Evolutionary conservation across 495 filamentous ascomycete species (phyloP), one percentile per base, ranked within the genome.

Genomic region (Lasiosphaeria ovina): DNA sequence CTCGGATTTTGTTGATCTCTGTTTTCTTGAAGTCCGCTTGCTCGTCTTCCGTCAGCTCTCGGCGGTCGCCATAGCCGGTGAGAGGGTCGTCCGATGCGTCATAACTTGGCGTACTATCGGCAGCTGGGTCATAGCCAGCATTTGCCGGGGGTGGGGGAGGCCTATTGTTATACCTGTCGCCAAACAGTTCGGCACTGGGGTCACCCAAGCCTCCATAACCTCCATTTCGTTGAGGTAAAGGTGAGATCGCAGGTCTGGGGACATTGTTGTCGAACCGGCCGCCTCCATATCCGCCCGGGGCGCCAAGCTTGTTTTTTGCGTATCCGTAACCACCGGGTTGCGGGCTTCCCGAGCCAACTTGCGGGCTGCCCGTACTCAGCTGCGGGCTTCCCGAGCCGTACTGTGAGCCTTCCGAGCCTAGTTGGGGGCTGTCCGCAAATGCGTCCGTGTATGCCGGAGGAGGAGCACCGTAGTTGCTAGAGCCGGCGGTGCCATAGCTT

Each of bases 131-230:
- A n/a, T 6, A 57, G 40, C 14, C 14, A 17, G n/a, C 5, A 3
- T 6, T 34, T 16, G 33, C 14, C 16, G 5, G 14, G 45, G 16
- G 12, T 6, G 34, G 24, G n/a, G 44, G 6, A 47, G 44, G 16
- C 12, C 5, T n/a, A 9, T 14, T n/a, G 11, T 7, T 9, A 14
- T 47, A 14, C 44, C 53, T 55, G 45, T 61, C 62, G 12, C 44
- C 44, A 11, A 11, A 47, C 11, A 47, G 44, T n/a, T 81, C 85
- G 61, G 87, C 83, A 59, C 87, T 84, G 6, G 69, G 69, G 5
- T 66, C 65, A 58, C 87, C 87, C 49, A 92, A 65, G 33, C 88
- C 88, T 50, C 90, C 90, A 66, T 93, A 93, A 51, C 89, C 89
- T 60, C 88, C 87, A 54, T 81, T 74, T 40, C 88, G 83, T 33